A percentile compares a stretch with the other conserved stretches of the same genome.
Evolutionary conservation across 2,329 filamentous ascomycete species (phyloP).

Genomic region (Neopestalotiopsis sp.): DNA sequence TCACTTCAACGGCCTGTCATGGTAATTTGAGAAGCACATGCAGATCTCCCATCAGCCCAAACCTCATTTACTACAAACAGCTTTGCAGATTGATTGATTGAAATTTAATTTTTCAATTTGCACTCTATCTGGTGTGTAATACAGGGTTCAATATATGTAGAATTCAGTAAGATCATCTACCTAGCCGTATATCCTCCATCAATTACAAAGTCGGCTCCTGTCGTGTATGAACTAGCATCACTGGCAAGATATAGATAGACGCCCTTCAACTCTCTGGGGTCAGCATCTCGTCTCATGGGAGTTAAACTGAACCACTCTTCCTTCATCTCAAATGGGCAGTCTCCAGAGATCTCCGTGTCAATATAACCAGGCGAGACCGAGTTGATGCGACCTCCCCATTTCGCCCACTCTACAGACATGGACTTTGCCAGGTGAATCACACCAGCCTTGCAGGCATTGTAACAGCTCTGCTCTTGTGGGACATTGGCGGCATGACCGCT

Average conservation of each 20-base stretch:
- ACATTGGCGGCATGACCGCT: constrained; percentile 80
- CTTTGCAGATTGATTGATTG: not conserved
- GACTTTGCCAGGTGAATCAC: constrained; percentile 54
- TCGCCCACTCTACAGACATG: constrained; percentile 75
- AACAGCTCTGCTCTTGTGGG: constrained; percentile 75
- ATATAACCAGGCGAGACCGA: constrained; percentile 79
- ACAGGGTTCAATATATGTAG: not conserved
- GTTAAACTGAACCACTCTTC: constrained; percentile 24
- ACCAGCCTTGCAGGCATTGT: constrained; percentile 76
- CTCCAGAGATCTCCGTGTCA: constrained; percentile 72
- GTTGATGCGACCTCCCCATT: constrained; percentile 70
- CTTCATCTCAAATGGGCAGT: constrained; percentile 70
- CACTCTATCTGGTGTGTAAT: no score
- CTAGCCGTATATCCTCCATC: constrained; percentile 74
- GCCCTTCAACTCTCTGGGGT: constrained; percentile 78
- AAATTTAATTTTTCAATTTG: no score
- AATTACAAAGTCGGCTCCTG: constrained; percentile 74
- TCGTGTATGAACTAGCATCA: constrained; percentile 84
- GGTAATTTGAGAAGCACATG: no score
- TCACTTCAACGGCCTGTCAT: no score
- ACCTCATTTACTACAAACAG: no score
- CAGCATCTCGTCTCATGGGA: constrained; percentile 65
- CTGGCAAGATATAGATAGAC: constrained; percentile 82
- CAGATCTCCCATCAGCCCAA: no score
- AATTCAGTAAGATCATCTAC: constrained; percentile 34